Evolutionary conservation across 495 filamentous ascomycete species (phyloP).

Genomic region (Penicillium goetzii): DNA sequence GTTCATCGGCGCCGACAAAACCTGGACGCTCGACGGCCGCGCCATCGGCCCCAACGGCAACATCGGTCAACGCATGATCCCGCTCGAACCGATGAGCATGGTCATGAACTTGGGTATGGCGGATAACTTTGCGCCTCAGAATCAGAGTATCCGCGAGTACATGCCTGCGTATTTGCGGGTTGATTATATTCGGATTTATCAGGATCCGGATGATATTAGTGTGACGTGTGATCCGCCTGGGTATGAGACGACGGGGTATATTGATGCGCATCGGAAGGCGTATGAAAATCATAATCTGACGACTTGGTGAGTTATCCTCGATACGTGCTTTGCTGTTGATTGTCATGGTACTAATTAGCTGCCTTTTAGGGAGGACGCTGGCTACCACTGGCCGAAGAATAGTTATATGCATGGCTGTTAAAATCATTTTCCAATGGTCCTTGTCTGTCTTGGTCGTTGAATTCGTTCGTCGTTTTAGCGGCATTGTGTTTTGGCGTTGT

Average conservation of each 20-base stretch:
- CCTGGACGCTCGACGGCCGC: slow-evolving; percentile 67
- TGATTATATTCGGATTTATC: slow-evolving; percentile 78
- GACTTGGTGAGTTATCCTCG: slow-evolving; percentile 38
- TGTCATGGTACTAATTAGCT: neutral
- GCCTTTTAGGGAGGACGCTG: slow-evolving; percentile 37
- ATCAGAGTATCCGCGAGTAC: slow-evolving; percentile 55
- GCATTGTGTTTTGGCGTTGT: slow-evolving; percentile 42
- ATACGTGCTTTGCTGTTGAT: slow-evolving; percentile 10
- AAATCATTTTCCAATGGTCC: neutral
- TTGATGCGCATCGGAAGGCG: slow-evolving; percentile 61
- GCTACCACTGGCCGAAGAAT: slow-evolving; percentile 54
- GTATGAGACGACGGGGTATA: slow-evolving; percentile 73
- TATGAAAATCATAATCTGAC: slow-evolving; percentile 72
- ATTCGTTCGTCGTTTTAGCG: slow-evolving; percentile 38
- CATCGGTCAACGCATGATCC: slow-evolving; percentile 69
- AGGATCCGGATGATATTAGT: slow-evolving; percentile 59
- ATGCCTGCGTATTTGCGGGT: slow-evolving; percentile 73
- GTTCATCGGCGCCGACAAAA: slow-evolving; percentile 67
- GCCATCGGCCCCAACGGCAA: slow-evolving; percentile 75
- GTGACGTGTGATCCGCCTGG: slow-evolving; percentile 74
- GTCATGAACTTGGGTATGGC: slow-evolving; percentile 78
- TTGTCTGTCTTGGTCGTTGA: neutral
- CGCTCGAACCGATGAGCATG: slow-evolving; percentile 70
- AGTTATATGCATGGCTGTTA: slow-evolving; percentile 51
- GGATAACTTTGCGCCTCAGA: slow-evolving; percentile 64